Conservation (phyloP, 768 basidiomycete genomes). For the Mycena albidolilacea region DNA sequence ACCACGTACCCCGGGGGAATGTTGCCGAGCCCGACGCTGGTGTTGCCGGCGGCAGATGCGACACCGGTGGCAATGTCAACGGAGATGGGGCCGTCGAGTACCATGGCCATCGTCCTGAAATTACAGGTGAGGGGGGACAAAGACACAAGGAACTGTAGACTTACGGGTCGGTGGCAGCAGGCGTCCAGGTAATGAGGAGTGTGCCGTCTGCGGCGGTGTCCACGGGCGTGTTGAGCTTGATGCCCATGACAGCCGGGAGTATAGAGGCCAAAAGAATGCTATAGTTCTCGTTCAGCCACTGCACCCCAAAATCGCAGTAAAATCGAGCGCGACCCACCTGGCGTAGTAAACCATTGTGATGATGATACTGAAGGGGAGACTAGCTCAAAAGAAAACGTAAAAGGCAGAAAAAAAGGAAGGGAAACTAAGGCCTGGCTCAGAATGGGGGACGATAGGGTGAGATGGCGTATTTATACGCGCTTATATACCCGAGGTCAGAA, state of each 20-base stretch:
- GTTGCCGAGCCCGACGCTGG: constrained; percentile 13
- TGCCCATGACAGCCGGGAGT: constrained; percentile 37
- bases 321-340: not conserved
- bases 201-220: constrained; percentile 4
- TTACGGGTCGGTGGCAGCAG: constrained; percentile 29
- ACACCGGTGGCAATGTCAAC: constrained; percentile 9
- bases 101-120: constrained; percentile 12
- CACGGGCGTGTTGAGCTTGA: constrained; percentile 34
- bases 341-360: constrained; percentile 25
- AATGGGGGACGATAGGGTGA: too few species aligned
- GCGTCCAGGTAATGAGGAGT: constrained; percentile 24
- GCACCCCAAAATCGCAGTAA: not conserved
- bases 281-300: not conserved
- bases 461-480: too few species aligned
- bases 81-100: not conserved
- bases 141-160: not conserved
- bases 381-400: constrained; percentile 9
- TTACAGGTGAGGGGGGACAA: too few species aligned
- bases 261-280: constrained; percentile 30
- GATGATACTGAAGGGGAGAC: constrained; percentile 17
- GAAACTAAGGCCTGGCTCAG: too few species aligned
- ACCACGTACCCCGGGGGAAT: constrained; percentile 25
- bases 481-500: too few species aligned
- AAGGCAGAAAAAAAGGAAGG: too few species aligned
- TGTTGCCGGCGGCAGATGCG: not conserved